phyloP scores from a whole-genome alignment of 164 flowering plant genomes.

The Paratinospora sagittata region DNA sequence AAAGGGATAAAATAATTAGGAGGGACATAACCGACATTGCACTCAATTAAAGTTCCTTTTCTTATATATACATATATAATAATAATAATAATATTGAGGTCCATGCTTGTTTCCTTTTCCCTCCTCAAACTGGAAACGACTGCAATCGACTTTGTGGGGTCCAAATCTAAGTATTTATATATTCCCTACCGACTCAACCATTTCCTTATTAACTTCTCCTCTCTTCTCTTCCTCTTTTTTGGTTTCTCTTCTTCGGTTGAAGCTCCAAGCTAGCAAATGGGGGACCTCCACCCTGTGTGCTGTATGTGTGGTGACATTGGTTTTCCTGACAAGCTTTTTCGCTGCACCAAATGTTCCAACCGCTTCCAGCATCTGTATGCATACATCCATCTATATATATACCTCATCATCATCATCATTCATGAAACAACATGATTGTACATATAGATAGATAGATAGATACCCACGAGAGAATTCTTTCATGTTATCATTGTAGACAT shows the following conservation, averaged over 20 bases:
- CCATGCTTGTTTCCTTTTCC: neutral
- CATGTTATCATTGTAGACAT: neutral
- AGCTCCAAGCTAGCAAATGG: slow-evolving; percentile 37
- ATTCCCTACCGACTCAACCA: slow-evolving; percentile 35
- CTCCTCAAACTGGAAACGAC: slow-evolving; percentile 9
- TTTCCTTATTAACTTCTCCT: neutral
- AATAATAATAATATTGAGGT: neutral
- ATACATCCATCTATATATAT: no score
- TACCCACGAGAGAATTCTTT: no score
- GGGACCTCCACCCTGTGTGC: slow-evolving; percentile 71
- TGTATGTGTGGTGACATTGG: slow-evolving; percentile 99
- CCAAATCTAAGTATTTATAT: slow-evolving; percentile 9
- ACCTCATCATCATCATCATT: neutral
- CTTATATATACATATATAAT: no score
- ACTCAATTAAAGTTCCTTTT: neutral
- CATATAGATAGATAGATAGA: no score
- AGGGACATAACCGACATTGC: neutral
- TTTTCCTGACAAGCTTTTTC: slow-evolving; percentile 91
- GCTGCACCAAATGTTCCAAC: slow-evolving; percentile 61
- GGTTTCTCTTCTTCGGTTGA: slow-evolving; percentile 1
- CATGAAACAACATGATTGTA: no score
- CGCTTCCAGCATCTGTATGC: slow-evolving; percentile 94
- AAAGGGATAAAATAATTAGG: neutral
- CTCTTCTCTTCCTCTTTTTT: slow-evolving; percentile 11
- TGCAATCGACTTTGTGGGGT: neutral